Percentiles rank a stretch among this genome's conserved stretches.
Evolutionary conservation across 1,139 yeast genomes (phyloP).

Genomic region (Sugiyamaella novakii): DNA sequence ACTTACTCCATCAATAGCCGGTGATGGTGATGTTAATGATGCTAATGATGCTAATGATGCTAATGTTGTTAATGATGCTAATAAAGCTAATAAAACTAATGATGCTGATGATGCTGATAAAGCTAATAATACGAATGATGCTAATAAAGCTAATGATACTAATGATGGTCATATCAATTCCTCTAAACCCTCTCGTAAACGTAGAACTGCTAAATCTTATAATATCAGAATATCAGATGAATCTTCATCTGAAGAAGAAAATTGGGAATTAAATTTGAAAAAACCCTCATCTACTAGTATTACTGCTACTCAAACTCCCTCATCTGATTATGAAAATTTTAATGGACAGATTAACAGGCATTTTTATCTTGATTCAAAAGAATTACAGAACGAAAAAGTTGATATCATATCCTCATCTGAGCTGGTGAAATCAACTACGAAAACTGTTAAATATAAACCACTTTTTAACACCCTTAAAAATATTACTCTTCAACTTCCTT

Average conservation of each 20-base stretch:
- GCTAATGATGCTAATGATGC: no score
- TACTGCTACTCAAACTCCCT: slow-evolving; percentile 17
- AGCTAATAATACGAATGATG: no score
- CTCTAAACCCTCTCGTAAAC: slow-evolving; percentile 4
- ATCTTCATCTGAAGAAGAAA: slow-evolving; percentile 22
- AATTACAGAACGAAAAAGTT: background rate
- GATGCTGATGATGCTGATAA: no score
- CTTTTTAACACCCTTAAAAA: slow-evolving; percentile 19
- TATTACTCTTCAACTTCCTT: slow-evolving; percentile 30
- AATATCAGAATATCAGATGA: slow-evolving; percentile 6
- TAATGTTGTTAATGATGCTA: no score
- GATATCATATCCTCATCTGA: slow-evolving; percentile 8
- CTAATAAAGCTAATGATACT: no score
- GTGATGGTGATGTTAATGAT: background rate
- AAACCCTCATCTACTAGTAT: slow-evolving; percentile 16
- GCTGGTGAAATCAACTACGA: slow-evolving; percentile 2
- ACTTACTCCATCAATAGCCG: background rate
- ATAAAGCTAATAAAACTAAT: no score
- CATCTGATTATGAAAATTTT: slow-evolving; percentile 8
- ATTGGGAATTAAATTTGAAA: slow-evolving; percentile 27
- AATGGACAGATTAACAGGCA: slow-evolving; percentile 4
- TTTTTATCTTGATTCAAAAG: slow-evolving; percentile 7
- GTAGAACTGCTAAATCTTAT: slow-evolving; percentile 7
- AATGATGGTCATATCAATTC: no score
- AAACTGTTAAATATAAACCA: slow-evolving; percentile 17